Conservation (phyloP, 2,329 filamentous ascomycete species). For the Colletotrichum truncatum region DNA sequence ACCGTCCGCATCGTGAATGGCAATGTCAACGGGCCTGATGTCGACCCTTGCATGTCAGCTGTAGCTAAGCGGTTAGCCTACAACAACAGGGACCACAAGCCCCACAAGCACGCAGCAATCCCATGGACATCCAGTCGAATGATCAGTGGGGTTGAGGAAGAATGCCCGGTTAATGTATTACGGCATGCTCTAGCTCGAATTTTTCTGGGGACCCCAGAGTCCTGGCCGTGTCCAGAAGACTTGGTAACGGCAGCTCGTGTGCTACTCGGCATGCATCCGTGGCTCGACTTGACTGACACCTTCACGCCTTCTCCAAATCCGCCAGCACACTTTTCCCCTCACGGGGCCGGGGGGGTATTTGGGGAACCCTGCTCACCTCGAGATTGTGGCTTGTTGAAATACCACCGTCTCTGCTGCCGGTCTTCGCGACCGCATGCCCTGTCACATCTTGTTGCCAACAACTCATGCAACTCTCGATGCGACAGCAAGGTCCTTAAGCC, state of each 20-base stretch:
- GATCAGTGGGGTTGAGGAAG: slow-evolving; percentile 4
- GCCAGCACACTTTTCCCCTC: slow-evolving; percentile 20
- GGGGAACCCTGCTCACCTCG: slow-evolving; percentile 9
- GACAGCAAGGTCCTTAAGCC: slow-evolving; percentile 1
- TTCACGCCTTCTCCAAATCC: slow-evolving; percentile 19
- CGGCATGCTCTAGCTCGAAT: neutral
- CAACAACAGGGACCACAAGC: slow-evolving; percentile 5
- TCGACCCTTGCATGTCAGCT: slow-evolving; percentile 27
- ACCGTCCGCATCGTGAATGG: slow-evolving; percentile 16
- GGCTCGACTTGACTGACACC: neutral
- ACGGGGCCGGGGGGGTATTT: slow-evolving; percentile 25
- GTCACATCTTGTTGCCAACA: neutral
- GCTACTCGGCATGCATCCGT: slow-evolving; percentile 2
- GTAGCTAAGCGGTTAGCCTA: slow-evolving; percentile 13
- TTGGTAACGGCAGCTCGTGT: slow-evolving; percentile 4
- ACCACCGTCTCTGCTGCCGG: slow-evolving; percentile 1
- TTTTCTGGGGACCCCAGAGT: slow-evolving; percentile 16
- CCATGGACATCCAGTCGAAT: slow-evolving; percentile 6
- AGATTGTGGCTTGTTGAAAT: slow-evolving; percentile 10
- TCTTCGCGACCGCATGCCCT: neutral
- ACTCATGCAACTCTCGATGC: neutral
- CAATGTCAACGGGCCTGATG: slow-evolving; percentile 6
- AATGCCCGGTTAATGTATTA: slow-evolving; percentile 26
- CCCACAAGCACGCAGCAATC: slow-evolving; percentile 10
- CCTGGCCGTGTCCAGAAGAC: neutral